Conservation (phyloP, 208 protist species). For the Strigomonas culicis region DNA sequence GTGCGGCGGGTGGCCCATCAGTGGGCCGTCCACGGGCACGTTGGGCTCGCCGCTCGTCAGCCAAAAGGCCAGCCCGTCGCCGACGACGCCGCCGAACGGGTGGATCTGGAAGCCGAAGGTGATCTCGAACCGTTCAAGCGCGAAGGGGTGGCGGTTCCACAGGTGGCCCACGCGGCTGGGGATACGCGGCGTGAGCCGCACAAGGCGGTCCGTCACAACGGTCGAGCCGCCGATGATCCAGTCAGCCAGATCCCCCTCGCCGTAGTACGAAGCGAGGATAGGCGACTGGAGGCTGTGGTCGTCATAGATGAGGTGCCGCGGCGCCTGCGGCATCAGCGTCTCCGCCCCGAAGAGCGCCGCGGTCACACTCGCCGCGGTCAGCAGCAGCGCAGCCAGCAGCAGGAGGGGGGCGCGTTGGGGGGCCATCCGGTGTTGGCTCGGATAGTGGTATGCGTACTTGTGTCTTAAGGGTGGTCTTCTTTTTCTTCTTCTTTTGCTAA, state of each 20-base stretch:
- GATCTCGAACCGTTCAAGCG: constrained; percentile 82
- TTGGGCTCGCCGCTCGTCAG: constrained; percentile 20
- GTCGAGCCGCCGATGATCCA: constrained; percentile 71
- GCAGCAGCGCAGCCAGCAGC: not conserved
- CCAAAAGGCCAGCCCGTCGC: constrained; percentile 85
- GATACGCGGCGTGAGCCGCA: constrained; percentile 73
- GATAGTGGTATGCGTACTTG: too few relatives aligned
- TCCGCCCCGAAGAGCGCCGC: not conserved
- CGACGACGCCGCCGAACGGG: constrained; percentile 23
- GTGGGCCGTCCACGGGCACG: constrained; percentile 30
- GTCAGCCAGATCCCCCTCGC: constrained; percentile 68
- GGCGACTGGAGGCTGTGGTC: constrained; percentile 79
- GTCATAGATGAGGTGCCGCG: constrained; percentile 40
- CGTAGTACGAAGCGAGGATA: constrained; percentile 51
- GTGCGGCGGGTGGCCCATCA: constrained; percentile 53
- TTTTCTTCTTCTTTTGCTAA: not conserved
- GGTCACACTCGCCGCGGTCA: not conserved
- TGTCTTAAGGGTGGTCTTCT: not conserved
- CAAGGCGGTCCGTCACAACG: constrained; percentile 79
- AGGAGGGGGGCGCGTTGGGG: not conserved
- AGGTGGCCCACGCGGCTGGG: constrained; percentile 48
- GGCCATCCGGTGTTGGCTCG: too few relatives aligned
- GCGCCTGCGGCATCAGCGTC: constrained; percentile 34
- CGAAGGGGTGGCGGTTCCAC: constrained; percentile 76
- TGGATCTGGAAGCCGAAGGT: constrained; percentile 70